Conservation (phyloP, 768 basidiomycete species). For the Phlegmacium glaucopus region DNA sequence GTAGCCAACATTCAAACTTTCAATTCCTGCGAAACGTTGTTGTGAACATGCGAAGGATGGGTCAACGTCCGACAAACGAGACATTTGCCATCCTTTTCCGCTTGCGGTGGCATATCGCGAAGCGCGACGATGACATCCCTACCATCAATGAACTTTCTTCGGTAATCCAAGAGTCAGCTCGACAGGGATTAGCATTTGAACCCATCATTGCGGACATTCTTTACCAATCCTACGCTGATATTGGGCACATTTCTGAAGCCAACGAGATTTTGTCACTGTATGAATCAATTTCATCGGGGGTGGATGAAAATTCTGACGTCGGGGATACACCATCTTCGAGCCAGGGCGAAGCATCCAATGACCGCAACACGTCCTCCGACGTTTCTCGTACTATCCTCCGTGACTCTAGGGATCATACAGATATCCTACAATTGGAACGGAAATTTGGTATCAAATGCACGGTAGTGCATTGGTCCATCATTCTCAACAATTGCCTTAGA, state of each 20-base stretch:
- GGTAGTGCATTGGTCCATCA: constrained; percentile 47
- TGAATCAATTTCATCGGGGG: constrained; percentile 6
- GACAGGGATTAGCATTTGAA: constrained; percentile 41
- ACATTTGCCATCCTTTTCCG: constrained; percentile 50
- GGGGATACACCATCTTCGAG: background rate
- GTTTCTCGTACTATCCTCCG: constrained; percentile 33
- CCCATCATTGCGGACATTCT: constrained; percentile 38
- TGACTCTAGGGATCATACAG: constrained; percentile 33
- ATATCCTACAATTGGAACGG: constrained; percentile 40
- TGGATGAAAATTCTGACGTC: background rate
- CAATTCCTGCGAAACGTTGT: constrained; percentile 32
- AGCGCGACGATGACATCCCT: constrained; percentile 24
- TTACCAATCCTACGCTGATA: constrained; percentile 39
- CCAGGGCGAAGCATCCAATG: background rate
- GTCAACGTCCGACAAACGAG: constrained; percentile 40
- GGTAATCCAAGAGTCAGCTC: constrained; percentile 46
- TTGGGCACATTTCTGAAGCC: constrained; percentile 33
- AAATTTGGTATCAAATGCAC: constrained; percentile 38
- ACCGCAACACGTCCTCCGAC: background rate
- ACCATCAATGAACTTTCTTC: constrained; percentile 32
- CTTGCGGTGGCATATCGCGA: constrained; percentile 32
- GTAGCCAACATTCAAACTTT: constrained; percentile 27
- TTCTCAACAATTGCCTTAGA: constrained; percentile 50
- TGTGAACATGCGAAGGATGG: constrained; percentile 33
- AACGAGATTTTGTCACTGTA: constrained; percentile 38